Evolutionary conservation across 2,329 filamentous ascomycete genomes (phyloP).

Genomic region (Zymoseptoria crescenta): DNA sequence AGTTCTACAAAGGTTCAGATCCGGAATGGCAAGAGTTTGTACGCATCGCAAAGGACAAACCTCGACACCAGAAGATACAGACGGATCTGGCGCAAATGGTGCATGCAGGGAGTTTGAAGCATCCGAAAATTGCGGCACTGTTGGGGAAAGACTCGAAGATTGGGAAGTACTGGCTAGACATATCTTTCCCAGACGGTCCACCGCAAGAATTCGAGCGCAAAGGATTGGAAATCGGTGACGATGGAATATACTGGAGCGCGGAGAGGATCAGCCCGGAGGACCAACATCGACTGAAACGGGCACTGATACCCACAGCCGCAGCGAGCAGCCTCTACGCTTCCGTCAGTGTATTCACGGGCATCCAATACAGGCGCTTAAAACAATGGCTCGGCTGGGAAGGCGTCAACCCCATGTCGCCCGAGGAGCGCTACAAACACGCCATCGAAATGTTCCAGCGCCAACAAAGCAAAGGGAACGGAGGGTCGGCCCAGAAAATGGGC

Average conservation of each 20-base stretch:
- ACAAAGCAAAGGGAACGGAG: conserved; percentile 3
- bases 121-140: conserved; percentile 24
- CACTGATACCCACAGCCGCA: conserved; percentile 33
- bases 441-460: conserved; percentile 26
- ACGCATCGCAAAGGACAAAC: conserved; percentile 37
- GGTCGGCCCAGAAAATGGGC: neutral
- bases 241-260: conserved; percentile 35
- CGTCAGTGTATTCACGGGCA: conserved; percentile 27
- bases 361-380: conserved; percentile 31
- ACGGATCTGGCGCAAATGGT: conserved; percentile 33
- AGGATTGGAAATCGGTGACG: conserved; percentile 36
- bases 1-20: conserved; percentile 44
- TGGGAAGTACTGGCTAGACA: conserved; percentile 42
- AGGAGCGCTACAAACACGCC: conserved; percentile 25
- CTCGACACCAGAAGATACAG: conserved; percentile 34
- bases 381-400: conserved; percentile 31
- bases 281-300: conserved; percentile 32
- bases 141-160: conserved; percentile 35
- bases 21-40: conserved; percentile 47
- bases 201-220: conserved; percentile 42
- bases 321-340: conserved; percentile 30
- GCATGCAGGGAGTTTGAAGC: conserved; percentile 24
- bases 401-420: conserved; percentile 25
- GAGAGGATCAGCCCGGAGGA: conserved; percentile 34
- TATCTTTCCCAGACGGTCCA: conserved; percentile 42